Evolutionary conservation across 331 rosid species (phyloP), one percentile per base, ranked within the genome.

Genomic region (Telfairia occidentalis): DNA sequence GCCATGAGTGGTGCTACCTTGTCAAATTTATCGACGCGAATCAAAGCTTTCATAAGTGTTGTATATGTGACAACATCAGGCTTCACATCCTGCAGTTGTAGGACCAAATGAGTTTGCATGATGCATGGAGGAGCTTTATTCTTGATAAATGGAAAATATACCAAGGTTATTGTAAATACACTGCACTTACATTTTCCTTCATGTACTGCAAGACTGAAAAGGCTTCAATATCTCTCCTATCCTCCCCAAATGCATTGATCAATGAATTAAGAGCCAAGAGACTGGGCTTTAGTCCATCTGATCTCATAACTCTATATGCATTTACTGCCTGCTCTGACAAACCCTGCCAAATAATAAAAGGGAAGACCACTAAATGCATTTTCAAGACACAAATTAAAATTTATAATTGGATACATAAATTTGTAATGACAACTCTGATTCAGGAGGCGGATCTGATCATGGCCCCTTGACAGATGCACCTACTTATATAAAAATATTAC

Each of bases 1-100:
- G 37, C 13, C 57, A 6, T 43, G 23, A 43, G 19, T 28, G 40
- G 24, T 54, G 30, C 40, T 84, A 95, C 99, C 97, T 92, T 85
- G 60, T 80, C 74, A 83, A 80, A 87, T 86, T 92, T 95, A 32
- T 87, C 97, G 19, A 85, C 97, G 35, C 93, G 96, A 76, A 92
- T 87, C 82, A 95, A 85, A 71, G 96, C 86, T 87, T 95, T 92
- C 97, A 95, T 95, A 26, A 95, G 97, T 0, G 99, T 95, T 5
- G 99, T 95, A 82, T 88, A 95, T 13, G 99, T 90, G 43, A 95
- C 84, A 59, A 95, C 99, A 81, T 95, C 99, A 70, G 97, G 96
- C 79, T 89, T 86, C 81, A 95, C 73, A 43, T 74, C 86, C 97
- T 95, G 97, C 86, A 82, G 80, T 83, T 71, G 72, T 46, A 54